A percentile compares a stretch with the other conserved stretches of the same genome.
phyloP scores from a whole-genome alignment of 257 asterid species.

The Jaltomata sinuosa region DNA sequence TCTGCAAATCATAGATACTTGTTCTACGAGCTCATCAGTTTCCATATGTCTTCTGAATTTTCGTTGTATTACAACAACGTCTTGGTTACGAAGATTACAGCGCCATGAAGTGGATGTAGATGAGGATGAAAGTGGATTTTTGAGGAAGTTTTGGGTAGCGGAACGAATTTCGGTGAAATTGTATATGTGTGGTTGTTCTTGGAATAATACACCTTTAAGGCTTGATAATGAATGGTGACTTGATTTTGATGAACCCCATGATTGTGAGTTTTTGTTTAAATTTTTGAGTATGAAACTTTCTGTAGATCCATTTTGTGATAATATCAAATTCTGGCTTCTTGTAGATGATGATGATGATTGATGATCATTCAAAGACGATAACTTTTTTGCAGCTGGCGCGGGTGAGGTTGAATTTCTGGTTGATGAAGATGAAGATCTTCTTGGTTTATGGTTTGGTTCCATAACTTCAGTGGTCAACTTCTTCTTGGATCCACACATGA shows the following conservation, averaged over 20 bases:
- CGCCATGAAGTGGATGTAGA: conserved; percentile 74
- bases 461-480: conserved; percentile 20
- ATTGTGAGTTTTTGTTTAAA: conserved; percentile 9
- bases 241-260: conserved; percentile 28
- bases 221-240: conserved; percentile 26
- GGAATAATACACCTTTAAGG: conserved; percentile 33
- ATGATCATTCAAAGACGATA: conserved; percentile 14
- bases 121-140: conserved; percentile 40
- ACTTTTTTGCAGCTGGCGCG: neutral
- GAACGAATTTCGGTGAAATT: conserved; percentile 45
- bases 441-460: conserved; percentile 12
- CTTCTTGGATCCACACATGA: conserved; percentile 55
- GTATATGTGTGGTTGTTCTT: conserved; percentile 51
- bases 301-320: conserved; percentile 50
- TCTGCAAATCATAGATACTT: conserved; percentile 51
- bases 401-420: conserved; percentile 11
- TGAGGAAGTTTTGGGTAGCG: conserved; percentile 49
- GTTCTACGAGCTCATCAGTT: conserved; percentile 38
- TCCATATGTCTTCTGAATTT: conserved; percentile 58
- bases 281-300: conserved; percentile 26
- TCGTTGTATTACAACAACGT: conserved; percentile 48
- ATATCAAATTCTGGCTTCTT: conserved; percentile 28
- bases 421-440: conserved; percentile 19
- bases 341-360: conserved; percentile 2
- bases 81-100: conserved; percentile 40